These are phyloP conservation scores for Populus hybrid DNA, from an alignment of 441 rosid species.

Conservation along the genomic window DNA sequence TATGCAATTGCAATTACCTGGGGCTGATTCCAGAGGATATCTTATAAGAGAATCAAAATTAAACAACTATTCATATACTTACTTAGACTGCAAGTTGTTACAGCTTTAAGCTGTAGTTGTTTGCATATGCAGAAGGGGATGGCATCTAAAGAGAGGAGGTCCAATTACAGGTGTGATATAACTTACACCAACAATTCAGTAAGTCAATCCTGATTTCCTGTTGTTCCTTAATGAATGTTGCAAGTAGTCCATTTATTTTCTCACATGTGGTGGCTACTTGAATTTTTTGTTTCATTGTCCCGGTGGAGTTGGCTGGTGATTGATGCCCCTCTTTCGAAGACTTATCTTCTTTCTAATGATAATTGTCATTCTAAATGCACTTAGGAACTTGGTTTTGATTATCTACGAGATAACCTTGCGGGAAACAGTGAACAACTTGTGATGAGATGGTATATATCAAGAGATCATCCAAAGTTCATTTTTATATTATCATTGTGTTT, in stretches of 20 bases:
- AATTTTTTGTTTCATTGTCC: conserved; percentile 2
- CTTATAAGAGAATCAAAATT: conserved; percentile 1
- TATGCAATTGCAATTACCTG: not conserved
- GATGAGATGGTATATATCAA: conserved; percentile 79
- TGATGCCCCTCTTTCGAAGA: not conserved
- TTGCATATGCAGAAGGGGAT: conserved; percentile 67
- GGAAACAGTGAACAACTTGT: conserved; percentile 80
- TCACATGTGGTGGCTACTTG: conserved; percentile 1
- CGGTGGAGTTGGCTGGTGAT: not conserved
- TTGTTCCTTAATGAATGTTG: not conserved
- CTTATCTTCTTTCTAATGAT: conserved; percentile 20
- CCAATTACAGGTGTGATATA: conserved; percentile 80
- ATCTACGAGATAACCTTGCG: conserved; percentile 93
- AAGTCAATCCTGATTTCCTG: conserved; percentile 31
- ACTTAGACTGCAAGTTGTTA: conserved; percentile 1
- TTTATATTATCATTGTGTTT: conserved; percentile 4
- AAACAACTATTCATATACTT: not conserved
- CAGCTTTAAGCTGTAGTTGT: conserved; percentile 12
- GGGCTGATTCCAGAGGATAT: conserved; percentile 7
- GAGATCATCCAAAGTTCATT: conserved; percentile 1
- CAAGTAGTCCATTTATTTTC: conserved; percentile 3
- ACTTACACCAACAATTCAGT: conserved; percentile 95
- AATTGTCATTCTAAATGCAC: conserved; percentile 20
- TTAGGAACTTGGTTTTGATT: conserved; percentile 99
- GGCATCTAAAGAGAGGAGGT: conserved; percentile 76